A percentile compares a stretch with the other conserved stretches of the same genome.
Conservation (phyloP, 805 yeast species). For the Vanderwaltozyma yarrowii region DNA sequence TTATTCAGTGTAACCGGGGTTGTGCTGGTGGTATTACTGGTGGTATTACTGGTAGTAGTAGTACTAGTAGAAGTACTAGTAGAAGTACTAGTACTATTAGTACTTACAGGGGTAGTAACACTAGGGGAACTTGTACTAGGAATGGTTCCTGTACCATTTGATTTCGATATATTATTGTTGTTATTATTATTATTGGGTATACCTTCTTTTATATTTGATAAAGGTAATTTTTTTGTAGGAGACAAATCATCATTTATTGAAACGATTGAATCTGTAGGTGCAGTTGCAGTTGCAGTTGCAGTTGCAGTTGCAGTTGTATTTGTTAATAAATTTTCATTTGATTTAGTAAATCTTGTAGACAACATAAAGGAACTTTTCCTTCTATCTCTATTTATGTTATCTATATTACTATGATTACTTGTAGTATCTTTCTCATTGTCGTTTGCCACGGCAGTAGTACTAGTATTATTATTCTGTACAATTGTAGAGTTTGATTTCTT, state of each 20-base stretch:
- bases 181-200: neutral
- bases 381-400: neutral
- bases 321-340: neutral
- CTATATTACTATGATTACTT: neutral
- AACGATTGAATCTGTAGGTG: no score
- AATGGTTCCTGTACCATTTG: no score
- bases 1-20: constrained; percentile 8
- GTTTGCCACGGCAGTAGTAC: no score
- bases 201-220: neutral
- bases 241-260: neutral
- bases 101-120: no score
- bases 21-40: neutral
- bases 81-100: no score
- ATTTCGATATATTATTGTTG: no score
- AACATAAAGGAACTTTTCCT: constrained; percentile 2
- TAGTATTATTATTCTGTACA: neutral
- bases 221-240: neutral
- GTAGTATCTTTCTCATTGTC: no score
- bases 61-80: no score
- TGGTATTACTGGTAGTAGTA: neutral
- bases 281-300: no score
- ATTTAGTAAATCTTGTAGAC: constrained; percentile 1
- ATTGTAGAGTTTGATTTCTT: neutral
- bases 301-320: no score
- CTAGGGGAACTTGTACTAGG: no score